phyloP scores from a whole-genome alignment of 1,139 yeast genomes.

The Lodderomyces pseudojiufengensis region DNA sequence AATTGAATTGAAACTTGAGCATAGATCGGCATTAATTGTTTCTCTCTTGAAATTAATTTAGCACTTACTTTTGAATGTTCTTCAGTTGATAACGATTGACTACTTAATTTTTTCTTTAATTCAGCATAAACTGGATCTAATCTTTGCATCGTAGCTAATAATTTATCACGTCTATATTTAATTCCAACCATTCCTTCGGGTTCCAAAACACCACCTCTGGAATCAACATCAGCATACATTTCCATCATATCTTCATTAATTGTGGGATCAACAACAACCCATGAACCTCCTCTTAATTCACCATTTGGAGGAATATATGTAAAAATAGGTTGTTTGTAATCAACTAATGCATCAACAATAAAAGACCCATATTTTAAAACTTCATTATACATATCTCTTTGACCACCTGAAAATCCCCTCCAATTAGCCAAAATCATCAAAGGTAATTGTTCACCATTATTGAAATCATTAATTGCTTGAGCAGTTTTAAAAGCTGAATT shows the following conservation, averaged over 20 bases:
- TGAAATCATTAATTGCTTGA: conserved; percentile 96
- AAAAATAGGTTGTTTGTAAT: conserved; percentile 92
- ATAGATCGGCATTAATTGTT: conserved; percentile 77
- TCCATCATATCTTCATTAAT: conserved; percentile 97
- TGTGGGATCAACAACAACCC: conserved; percentile 99
- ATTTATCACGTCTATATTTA: conserved; percentile 91
- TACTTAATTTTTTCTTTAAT: conserved; percentile 57
- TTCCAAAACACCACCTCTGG: conserved; percentile 98
- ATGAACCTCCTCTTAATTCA: conserved; percentile 98
- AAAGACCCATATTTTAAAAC: conserved; percentile 94
- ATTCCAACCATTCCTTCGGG: conserved; percentile 99
- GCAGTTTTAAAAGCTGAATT: conserved; percentile 98
- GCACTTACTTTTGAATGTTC: conserved; percentile 64
- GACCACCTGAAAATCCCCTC: conserved; percentile 99
- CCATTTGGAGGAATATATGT: conserved; percentile 97
- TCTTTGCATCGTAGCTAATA: conserved; percentile 85
- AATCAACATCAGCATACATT: conserved; percentile 95
- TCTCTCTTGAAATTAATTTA: conserved; percentile 75
- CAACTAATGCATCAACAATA: conserved; percentile 95
- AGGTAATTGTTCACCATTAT: conserved; percentile 96
- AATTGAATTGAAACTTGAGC: conserved; percentile 92
- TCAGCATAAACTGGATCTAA: conserved; percentile 73
- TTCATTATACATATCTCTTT: conserved; percentile 98
- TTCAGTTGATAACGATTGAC: conserved; percentile 52
- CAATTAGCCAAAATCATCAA: conserved; percentile 97